Percentiles rank a stretch among this genome's conserved stretches.
Evolutionary conservation across 331 rosid genomes (phyloP).

Genomic region (Spiraea crenata): DNA sequence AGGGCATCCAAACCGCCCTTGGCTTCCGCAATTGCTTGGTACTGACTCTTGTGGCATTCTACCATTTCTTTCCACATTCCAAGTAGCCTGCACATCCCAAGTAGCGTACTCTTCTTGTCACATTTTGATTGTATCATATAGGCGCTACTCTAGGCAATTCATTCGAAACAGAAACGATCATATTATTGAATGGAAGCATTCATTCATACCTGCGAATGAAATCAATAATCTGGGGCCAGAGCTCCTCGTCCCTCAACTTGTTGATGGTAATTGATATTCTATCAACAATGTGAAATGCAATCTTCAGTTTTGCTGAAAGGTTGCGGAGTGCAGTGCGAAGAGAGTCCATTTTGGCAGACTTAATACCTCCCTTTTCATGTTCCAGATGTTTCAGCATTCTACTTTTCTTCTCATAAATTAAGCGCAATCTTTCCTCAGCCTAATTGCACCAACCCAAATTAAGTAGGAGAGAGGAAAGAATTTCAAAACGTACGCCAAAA

Average conservation of each 20-base stretch:
- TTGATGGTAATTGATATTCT: conserved; percentile 62
- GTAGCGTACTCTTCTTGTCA: too few relatives aligned
- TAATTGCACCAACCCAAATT: too few relatives aligned
- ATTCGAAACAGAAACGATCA: too few relatives aligned
- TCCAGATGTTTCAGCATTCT: conserved; percentile 51
- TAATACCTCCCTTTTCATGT: conserved; percentile 30
- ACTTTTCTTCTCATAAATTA: conserved; percentile 58
- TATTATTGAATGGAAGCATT: too few relatives aligned
- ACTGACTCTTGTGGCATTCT: conserved; percentile 62
- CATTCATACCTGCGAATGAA: conserved; percentile 74
- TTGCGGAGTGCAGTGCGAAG: conserved; percentile 33
- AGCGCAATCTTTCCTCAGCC: conserved; percentile 78
- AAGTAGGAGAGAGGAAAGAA: too few relatives aligned
- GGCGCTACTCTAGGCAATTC: too few relatives aligned
- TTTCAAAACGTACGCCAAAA: too few relatives aligned
- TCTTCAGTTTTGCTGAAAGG: conserved; percentile 56
- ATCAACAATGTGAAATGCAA: conserved; percentile 80
- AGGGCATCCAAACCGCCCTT: conserved; percentile 36
- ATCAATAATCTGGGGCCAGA: conserved; percentile 61
- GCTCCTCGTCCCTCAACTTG: conserved; percentile 72
- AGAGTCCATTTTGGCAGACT: conserved; percentile 46
- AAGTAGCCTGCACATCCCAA: conserved; percentile 47
- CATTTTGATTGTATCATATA: too few relatives aligned
- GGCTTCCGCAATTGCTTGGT: conserved; percentile 42
- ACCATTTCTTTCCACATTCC: conserved; percentile 82